Evolutionary conservation across 2,329 filamentous ascomycete species (phyloP), one percentile per base, ranked within the genome.

Genomic region (Sclerotinia sclerotiorum): DNA sequence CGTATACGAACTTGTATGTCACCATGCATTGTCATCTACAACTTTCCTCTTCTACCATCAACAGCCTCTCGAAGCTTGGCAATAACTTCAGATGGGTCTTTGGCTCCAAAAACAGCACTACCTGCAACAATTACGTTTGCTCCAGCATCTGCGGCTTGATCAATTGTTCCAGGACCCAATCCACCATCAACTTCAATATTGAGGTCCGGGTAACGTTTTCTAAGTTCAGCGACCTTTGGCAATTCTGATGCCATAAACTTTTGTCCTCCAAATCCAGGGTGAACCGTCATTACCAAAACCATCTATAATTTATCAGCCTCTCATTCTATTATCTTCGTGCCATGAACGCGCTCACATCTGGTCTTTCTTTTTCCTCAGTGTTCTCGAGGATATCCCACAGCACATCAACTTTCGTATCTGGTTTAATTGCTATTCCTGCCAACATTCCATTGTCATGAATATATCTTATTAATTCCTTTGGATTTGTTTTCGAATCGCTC

Each of bases 111-210:
- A 10, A 99, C 93, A 52, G 95, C 95, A 76, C 92, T 97, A 42
- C 95, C 95, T 15, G 95, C 94, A 64, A 99, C 95, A 77, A 99
- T 99, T 68, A 99, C 95, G 76, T 99, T 99, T 67, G 95, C 95
- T 46, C 95, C 95, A 0, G 95, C 95, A 70, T 97, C 93, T 0
- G 95, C 95, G 10, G 95, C 95, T 78, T 94, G 91, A 76, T 95
- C 94, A 74, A 99, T 95, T 0, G 95, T 99, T 72, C 88, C 87
- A 66, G 93, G 88, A 1, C 93, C 93, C 56, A 99, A 80, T 3
- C 95, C 95, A 65, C 95, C 95, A 79, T 99, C 95, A 52, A 99
- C 94, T 81, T 99, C 95, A 76, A 99, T 99, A 81, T 97, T 95
- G 71, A 99, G 82, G 7, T 97, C 86, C 2, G 95, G 94, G 79